phyloP scores from a whole-genome alignment of 164 flowering plant species.

The Vitis cinerea region DNA sequence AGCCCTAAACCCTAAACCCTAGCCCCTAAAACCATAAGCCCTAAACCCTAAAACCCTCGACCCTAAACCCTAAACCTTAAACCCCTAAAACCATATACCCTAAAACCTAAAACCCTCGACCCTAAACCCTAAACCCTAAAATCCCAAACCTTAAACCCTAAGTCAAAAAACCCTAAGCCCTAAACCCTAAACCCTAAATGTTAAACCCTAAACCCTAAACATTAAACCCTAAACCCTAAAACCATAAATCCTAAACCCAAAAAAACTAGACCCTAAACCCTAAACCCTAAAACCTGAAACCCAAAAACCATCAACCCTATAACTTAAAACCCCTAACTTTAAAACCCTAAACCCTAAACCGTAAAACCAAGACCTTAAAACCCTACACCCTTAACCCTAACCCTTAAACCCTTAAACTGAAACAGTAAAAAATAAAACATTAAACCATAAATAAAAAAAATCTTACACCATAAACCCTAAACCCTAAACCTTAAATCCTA shows the following conservation, averaged over 20 bases:
- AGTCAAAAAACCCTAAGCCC: neutral
- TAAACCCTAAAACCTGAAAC: too few species aligned
- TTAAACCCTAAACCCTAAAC: constrained; percentile 1
- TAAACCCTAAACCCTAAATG: neutral
- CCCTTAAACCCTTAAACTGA: neutral
- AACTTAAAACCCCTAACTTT: neutral
- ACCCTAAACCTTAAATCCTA: neutral
- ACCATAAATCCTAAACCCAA: too few species aligned
- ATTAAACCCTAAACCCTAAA: neutral
- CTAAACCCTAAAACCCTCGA: too few species aligned
- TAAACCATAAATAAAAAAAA: neutral
- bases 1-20: neutral
- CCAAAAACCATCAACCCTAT: constrained; percentile 1
- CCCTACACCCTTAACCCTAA: neutral
- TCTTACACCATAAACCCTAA: neutral
- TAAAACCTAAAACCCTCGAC: too few species aligned
- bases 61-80: too few species aligned
- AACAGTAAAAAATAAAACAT: neutral
- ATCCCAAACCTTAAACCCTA: too few species aligned
- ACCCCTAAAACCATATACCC: too few species aligned
- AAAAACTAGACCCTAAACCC: too few species aligned
- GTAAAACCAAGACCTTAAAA: too few species aligned
- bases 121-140: too few species aligned
- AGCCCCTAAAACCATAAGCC: neutral
- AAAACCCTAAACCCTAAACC: constrained; percentile 9